A percentile compares a stretch with the other conserved stretches of the same genome.
Conservation (phyloP, 1,284 basidiomycete genomes). For the Phlebopus sp. region DNA sequence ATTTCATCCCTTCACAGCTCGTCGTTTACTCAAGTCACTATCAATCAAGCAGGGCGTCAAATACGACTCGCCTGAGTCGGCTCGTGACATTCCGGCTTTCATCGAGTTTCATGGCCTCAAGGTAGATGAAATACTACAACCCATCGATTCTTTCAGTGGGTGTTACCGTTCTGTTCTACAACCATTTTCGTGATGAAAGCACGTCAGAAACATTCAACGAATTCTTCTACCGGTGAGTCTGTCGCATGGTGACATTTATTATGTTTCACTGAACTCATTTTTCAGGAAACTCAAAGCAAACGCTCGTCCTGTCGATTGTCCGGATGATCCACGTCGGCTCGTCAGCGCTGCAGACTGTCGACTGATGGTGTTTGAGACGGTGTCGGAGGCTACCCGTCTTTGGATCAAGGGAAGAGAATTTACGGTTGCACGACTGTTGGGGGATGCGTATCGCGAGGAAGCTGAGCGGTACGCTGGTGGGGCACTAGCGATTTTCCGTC, state of each 20-base stretch:
- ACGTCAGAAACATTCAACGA: conserved; percentile 81
- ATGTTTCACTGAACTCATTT: conserved; percentile 34
- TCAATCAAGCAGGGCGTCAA: conserved; percentile 95
- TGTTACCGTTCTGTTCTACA: conserved; percentile 14
- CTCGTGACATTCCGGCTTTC: conserved; percentile 81
- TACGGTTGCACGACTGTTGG: conserved; percentile 75
- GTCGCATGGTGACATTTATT: no score
- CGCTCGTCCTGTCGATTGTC: conserved; percentile 76
- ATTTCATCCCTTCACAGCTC: conserved; percentile 42
- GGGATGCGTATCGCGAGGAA: conserved; percentile 70
- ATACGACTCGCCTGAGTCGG: conserved; percentile 86
- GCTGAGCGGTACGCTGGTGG: conserved; percentile 75
- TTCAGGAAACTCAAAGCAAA: conserved; percentile 80
- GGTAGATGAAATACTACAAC: conserved; percentile 79
- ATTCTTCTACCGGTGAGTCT: conserved; percentile 74
- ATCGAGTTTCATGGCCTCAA: conserved; percentile 90
- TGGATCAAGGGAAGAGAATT: conserved; percentile 99
- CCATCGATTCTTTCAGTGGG: conserved; percentile 80
- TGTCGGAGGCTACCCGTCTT: conserved; percentile 80
- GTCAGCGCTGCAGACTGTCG: conserved; percentile 93
- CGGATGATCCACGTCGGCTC: conserved; percentile 71
- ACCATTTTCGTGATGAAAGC: conserved; percentile 7
- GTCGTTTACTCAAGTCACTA: conserved; percentile 81
- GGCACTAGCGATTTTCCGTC: conserved; percentile 79
- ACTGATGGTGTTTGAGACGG: conserved; percentile 88